Conservation (phyloP, 805 yeast species). For the Cyberlindnera lachancei region DNA sequence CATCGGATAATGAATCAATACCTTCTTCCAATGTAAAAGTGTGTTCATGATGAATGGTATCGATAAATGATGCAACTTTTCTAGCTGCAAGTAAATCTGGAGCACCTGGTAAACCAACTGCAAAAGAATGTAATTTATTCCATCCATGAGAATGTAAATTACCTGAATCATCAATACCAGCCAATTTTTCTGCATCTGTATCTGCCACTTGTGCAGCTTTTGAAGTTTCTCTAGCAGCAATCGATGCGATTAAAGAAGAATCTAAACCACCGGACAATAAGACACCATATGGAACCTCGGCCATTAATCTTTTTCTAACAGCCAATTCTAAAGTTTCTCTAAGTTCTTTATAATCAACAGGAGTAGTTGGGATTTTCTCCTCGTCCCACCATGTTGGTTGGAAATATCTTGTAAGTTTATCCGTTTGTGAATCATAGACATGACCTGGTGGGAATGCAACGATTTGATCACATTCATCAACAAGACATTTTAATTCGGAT, state of each 20-base stretch:
- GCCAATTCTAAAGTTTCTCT: constrained; percentile 85
- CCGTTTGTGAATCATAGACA: constrained; percentile 87
- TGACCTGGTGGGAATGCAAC: constrained; percentile 98
- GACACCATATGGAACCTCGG: constrained; percentile 99
- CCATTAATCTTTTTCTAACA: constrained; percentile 98
- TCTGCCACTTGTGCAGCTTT: constrained; percentile 48
- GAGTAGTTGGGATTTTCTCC: constrained; percentile 60
- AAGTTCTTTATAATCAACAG: constrained; percentile 62
- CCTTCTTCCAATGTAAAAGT: constrained; percentile 97
- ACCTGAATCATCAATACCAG: constrained; percentile 91
- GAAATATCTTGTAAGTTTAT: constrained; percentile 79
- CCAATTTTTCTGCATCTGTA: constrained; percentile 48
- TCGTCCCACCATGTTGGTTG: constrained; percentile 95
- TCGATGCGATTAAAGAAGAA: constrained; percentile 91
- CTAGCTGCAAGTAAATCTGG: constrained; percentile 96
- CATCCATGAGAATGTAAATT: constrained; percentile 71
- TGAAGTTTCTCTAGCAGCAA: constrained; percentile 93
- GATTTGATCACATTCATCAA: constrained; percentile 91
- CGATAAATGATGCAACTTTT: constrained; percentile 93
- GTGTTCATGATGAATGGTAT: constrained; percentile 96
- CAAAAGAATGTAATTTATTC: constrained; percentile 88
- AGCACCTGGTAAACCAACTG: constrained; percentile 95
- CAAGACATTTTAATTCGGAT: constrained; percentile 87
- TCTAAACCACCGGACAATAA: constrained; percentile 96
- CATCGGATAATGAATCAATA: constrained; percentile 90